These are phyloP conservation scores for Jamesozyma lodderae DNA, from an alignment of 805 yeast species.

Conservation along the genomic window DNA sequence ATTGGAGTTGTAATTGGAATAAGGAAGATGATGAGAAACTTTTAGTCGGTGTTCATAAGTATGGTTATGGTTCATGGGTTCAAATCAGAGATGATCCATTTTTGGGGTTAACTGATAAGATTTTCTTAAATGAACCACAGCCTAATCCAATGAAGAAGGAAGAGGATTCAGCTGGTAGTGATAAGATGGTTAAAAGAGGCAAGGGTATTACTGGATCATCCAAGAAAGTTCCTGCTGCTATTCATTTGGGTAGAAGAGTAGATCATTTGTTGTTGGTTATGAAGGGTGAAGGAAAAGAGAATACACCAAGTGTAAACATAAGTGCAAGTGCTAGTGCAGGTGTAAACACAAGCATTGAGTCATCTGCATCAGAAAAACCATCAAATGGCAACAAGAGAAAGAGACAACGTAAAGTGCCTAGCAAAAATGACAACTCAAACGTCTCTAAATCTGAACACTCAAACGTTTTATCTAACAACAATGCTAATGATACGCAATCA, in stretches of 20 bases:
- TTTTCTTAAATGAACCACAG: slow-evolving; percentile 51
- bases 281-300: slow-evolving; percentile 45
- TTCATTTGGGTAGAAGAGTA: slow-evolving; percentile 83
- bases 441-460: slow-evolving; percentile 9
- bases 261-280: slow-evolving; percentile 74
- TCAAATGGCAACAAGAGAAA: slow-evolving; percentile 24
- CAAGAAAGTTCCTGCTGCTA: slow-evolving; percentile 81
- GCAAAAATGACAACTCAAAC: slow-evolving; percentile 6
- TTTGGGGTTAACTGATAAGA: slow-evolving; percentile 73
- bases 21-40: slow-evolving; percentile 78
- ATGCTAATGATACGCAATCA: slow-evolving; percentile 14
- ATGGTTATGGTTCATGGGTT: slow-evolving; percentile 94
- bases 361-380: slow-evolving; percentile 7
- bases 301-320: slow-evolving; percentile 14
- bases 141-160: slow-evolving; percentile 8
- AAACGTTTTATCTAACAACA: background rate
- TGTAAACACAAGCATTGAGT: slow-evolving; percentile 7
- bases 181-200: slow-evolving; percentile 12
- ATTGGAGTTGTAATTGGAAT: slow-evolving; percentile 88
- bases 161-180: slow-evolving; percentile 1
- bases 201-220: slow-evolving; percentile 27
- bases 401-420: slow-evolving; percentile 20
- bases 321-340: slow-evolving; percentile 5
- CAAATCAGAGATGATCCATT: slow-evolving; percentile 94
- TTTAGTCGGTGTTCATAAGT: slow-evolving; percentile 77